Evolutionary conservation across 1,284 basidiomycete species (phyloP).

Genomic region (Marasmius sp.): DNA sequence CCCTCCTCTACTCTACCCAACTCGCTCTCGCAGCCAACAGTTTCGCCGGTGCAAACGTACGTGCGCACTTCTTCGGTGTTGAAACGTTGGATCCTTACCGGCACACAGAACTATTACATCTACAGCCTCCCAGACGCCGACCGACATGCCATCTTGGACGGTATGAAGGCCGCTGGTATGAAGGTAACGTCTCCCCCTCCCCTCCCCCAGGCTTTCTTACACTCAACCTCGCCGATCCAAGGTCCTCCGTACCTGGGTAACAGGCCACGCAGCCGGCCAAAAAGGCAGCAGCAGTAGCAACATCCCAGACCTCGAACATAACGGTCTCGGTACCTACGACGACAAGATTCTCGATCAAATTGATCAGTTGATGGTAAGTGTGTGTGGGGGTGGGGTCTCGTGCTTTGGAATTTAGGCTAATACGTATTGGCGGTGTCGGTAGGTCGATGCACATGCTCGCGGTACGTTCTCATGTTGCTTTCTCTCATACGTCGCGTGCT

Average conservation of each 20-base stretch:
- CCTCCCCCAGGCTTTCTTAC: no score
- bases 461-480: background rate
- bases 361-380: conserved; percentile 26
- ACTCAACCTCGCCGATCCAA: conserved; percentile 1
- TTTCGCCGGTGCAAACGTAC: conserved; percentile 19
- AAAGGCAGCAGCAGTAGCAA: conserved; percentile 19
- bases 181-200: no score
- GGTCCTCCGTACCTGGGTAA: conserved; percentile 27
- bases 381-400: no score
- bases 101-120: conserved; percentile 21
- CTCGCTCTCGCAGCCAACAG: conserved; percentile 15
- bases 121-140: conserved; percentile 21
- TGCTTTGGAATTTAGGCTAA: no score
- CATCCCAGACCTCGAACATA: conserved; percentile 23
- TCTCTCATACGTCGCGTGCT: background rate
- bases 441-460: conserved; percentile 13
- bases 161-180: conserved; percentile 25
- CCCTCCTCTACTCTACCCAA: no score
- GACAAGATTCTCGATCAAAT: conserved; percentile 23
- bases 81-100: background rate
- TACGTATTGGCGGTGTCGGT: background rate
- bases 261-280: conserved; percentile 21
- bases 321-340: conserved; percentile 23
- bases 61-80: background rate
- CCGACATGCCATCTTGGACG: conserved; percentile 19